These are phyloP conservation scores for Xylaria longipes DNA, from an alignment of 495 filamentous ascomycete genomes.

Conservation along the genomic window DNA sequence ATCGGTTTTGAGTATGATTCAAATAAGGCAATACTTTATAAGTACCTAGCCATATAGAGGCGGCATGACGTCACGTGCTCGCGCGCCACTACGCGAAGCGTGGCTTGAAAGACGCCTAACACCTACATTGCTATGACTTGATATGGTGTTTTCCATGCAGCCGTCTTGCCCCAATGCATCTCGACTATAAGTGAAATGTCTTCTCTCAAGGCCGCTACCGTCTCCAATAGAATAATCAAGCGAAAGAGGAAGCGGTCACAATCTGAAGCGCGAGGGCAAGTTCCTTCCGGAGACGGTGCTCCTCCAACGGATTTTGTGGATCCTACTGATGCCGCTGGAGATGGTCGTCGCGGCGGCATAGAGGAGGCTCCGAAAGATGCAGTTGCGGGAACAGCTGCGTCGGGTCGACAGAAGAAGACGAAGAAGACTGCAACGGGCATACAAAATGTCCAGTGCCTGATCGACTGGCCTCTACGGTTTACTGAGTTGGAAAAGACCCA, in stretches of 20 bases:
- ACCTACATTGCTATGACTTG: neutral
- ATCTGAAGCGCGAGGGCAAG: constrained; percentile 28
- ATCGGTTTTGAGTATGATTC: neutral
- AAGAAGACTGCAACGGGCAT: constrained; percentile 27
- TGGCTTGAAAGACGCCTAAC: constrained; percentile 24
- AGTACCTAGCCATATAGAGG: neutral
- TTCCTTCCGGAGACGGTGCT: neutral
- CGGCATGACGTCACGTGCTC: constrained; percentile 43
- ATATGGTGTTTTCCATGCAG: neutral
- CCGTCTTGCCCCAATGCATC: constrained; percentile 32
- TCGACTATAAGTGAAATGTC: constrained; percentile 53
- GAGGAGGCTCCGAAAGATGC: constrained; percentile 31
- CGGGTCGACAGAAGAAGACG: constrained; percentile 28
- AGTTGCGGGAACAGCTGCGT: constrained; percentile 23
- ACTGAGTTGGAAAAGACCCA: constrained; percentile 76
- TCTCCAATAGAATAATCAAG: constrained; percentile 57
- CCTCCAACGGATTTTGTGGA: neutral
- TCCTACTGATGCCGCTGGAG: neutral
- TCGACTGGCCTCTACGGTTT: constrained; percentile 77
- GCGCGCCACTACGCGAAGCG: constrained; percentile 36
- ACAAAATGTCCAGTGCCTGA: constrained; percentile 30
- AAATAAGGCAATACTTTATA: neutral
- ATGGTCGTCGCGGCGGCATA: neutral
- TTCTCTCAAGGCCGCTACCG: constrained; percentile 61
- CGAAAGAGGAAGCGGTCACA: constrained; percentile 62